Evolutionary conservation across 2,329 filamentous ascomycete genomes (phyloP).

Genomic region (Aspergillus sp.): DNA sequence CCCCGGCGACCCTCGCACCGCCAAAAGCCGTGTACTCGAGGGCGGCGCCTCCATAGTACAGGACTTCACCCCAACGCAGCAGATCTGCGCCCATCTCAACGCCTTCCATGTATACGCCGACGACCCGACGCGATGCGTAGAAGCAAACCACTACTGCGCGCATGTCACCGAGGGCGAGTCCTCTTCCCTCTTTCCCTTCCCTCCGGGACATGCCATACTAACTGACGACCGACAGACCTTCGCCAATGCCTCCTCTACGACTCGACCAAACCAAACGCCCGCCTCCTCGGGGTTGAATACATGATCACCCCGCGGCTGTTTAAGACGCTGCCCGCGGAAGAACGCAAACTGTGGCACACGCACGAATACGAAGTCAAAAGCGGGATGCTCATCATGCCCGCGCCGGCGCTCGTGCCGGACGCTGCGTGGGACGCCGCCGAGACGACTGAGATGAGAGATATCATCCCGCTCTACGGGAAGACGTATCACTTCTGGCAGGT

Average conservation of each 20-base stretch:
- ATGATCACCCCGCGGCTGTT: conserved; percentile 74
- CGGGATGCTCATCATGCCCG: conserved; percentile 43
- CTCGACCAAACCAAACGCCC: conserved; percentile 61
- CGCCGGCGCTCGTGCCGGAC: conserved; percentile 43
- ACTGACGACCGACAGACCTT: conserved; percentile 52
- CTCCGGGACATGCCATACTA: background rate
- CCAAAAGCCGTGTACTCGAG: conserved; percentile 38
- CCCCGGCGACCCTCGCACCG: conserved; percentile 31
- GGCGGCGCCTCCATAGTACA: conserved; percentile 36
- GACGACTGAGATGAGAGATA: conserved; percentile 74
- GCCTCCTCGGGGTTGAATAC: conserved; percentile 82
- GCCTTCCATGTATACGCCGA: conserved; percentile 83
- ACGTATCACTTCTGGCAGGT: conserved; percentile 85
- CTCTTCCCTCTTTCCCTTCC: background rate
- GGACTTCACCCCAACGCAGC: conserved; percentile 66
- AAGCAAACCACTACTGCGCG: conserved; percentile 81
- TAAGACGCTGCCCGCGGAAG: conserved; percentile 60
- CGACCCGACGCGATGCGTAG: conserved; percentile 66
- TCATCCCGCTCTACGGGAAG: conserved; percentile 76
- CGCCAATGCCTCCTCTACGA: conserved; percentile 87
- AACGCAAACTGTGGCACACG: conserved; percentile 78
- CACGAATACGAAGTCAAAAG: conserved; percentile 51
- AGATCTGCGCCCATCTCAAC: conserved; percentile 78
- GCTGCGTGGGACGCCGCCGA: conserved; percentile 72
- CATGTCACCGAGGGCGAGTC: conserved; percentile 63